Conservation (phyloP, 75 land plant species). For the Sequoiadendron giganteum region DNA sequence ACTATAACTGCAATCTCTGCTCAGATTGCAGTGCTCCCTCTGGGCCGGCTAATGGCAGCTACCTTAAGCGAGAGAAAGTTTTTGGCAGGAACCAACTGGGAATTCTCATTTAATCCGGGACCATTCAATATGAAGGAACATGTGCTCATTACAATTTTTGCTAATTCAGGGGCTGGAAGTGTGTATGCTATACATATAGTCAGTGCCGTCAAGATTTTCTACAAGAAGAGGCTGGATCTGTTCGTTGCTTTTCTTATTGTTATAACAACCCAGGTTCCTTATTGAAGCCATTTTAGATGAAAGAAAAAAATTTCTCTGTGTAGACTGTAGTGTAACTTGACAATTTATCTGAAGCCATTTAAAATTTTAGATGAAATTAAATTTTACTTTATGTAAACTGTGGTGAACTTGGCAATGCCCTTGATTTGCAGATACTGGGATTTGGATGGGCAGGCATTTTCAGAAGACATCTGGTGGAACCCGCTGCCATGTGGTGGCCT, state of each 20-base stretch:
- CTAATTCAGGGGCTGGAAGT: conserved; percentile 51
- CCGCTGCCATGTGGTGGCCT: conserved; percentile 43
- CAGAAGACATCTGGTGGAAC: conserved; percentile 25
- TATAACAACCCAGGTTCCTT: conserved; percentile 70
- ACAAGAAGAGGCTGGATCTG: conserved; percentile 41
- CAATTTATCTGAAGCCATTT: background rate
- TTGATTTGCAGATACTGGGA: conserved; percentile 26
- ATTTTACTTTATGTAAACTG: background rate
- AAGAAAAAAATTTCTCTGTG: background rate
- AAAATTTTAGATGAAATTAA: background rate
- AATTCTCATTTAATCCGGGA: conserved; percentile 54
- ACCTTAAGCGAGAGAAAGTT: conserved; percentile 28
- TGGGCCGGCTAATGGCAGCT: conserved; percentile 59
- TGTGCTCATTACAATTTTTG: conserved; percentile 71
- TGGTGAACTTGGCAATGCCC: background rate
- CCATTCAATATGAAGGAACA: conserved; percentile 75
- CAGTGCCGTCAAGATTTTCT: conserved; percentile 50
- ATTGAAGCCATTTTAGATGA: background rate
- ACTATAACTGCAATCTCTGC: conserved; percentile 53
- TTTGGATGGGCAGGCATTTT: conserved; percentile 38
- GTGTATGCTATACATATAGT: conserved; percentile 61
- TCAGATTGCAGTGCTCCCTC: conserved; percentile 61
- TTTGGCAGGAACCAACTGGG: conserved; percentile 35
- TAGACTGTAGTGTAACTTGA: background rate
- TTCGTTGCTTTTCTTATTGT: conserved; percentile 60